Evolutionary conservation across 495 filamentous ascomycete species (phyloP), one percentile per base, ranked within the genome.

Genomic region (Annulohypoxylon stygium): DNA sequence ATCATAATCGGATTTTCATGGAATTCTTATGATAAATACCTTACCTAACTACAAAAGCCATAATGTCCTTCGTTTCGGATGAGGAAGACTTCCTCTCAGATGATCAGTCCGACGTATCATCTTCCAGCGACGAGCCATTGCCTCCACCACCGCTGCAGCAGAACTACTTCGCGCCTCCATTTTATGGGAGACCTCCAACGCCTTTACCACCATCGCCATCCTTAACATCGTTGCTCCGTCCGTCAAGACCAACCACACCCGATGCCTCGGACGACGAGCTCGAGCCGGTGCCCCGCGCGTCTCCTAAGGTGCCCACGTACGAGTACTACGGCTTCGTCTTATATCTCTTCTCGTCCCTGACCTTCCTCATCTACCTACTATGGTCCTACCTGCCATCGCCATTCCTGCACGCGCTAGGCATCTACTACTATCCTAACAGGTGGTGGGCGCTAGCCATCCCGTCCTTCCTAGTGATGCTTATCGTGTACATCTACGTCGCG

Each of bases 281-380:
- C 39, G 90, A 90, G 48, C 92, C 92, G 0, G 89, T 97, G 12
- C 93, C 96, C 1, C 91, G 94, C 39, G 96, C 94, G 14, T 91
- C 91, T 48, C 96, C 96, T 0, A 95, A 94, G 74, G 94, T 98
- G 1, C 96, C 96, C 8, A 99, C 96, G 0, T 98, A 99, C 80
- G 96, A 99, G 78, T 99, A 99, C 87, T 98, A 99, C 79, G 96
- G 96, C 70, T 98, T 99, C 82, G 95, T 96, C 58, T 87, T 99
- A 26, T 98, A 99, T 79, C 86, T 99, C 26, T 91, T 93, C 75
- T 93, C 90, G 39, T 91, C 88, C 12, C 82, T 94, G 41, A 89
- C 87, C 1, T 98, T 98, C 78, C 79, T 95, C 26, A 91, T 97
- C 58, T 98, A 98, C 78, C 85, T 98, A 9, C 87, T 98, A 2